A percentile compares a stretch with the other conserved stretches of the same genome.
phyloP scores from a whole-genome alignment of 345 rosid genomes.

The Linum trigynum region DNA sequence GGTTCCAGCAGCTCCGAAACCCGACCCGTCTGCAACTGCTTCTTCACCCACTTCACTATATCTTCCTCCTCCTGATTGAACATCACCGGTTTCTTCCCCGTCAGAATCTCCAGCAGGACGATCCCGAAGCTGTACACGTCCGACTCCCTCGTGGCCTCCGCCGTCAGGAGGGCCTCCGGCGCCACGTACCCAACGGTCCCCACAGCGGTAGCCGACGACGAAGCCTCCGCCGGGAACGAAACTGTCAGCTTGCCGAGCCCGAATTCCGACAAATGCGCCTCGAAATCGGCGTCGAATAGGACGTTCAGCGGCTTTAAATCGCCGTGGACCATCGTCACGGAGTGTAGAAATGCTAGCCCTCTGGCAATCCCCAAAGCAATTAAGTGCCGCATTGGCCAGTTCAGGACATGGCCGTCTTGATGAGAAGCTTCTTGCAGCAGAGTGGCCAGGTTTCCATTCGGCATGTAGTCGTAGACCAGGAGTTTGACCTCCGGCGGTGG shows the following conservation, averaged over 20 bases:
- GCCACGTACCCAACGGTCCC: constrained; percentile 82
- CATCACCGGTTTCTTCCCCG: constrained; percentile 89
- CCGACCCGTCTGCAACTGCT: constrained; percentile 81
- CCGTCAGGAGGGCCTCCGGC: constrained; percentile 58
- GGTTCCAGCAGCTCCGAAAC: constrained; percentile 78
- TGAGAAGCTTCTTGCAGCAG: constrained; percentile 95
- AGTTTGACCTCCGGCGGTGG: constrained; percentile 69
- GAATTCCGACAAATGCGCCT: constrained; percentile 86
- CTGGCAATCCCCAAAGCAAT: constrained; percentile 93
- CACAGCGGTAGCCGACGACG: constrained; percentile 33
- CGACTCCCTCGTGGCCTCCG: constrained; percentile 57
- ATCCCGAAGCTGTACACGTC: constrained; percentile 97
- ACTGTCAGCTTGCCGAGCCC: constrained; percentile 57
- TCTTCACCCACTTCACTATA: constrained; percentile 97
- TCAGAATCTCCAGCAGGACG: constrained; percentile 70
- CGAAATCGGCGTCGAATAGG: constrained; percentile 88
- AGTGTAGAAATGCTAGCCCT: constrained; percentile 72
- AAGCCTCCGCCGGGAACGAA: constrained; percentile 48
- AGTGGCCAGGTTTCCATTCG: constrained; percentile 86
- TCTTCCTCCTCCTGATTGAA: constrained; percentile 91
- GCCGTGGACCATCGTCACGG: constrained; percentile 73
- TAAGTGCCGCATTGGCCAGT: constrained; percentile 99
- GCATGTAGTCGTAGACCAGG: constrained; percentile 88
- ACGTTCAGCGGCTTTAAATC: constrained; percentile 90
- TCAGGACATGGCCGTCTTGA: constrained; percentile 93